Base-by-base conservation (phyloP, 2,329 filamentous ascomycete species). In the Orbilia brochopaga region DNA sequence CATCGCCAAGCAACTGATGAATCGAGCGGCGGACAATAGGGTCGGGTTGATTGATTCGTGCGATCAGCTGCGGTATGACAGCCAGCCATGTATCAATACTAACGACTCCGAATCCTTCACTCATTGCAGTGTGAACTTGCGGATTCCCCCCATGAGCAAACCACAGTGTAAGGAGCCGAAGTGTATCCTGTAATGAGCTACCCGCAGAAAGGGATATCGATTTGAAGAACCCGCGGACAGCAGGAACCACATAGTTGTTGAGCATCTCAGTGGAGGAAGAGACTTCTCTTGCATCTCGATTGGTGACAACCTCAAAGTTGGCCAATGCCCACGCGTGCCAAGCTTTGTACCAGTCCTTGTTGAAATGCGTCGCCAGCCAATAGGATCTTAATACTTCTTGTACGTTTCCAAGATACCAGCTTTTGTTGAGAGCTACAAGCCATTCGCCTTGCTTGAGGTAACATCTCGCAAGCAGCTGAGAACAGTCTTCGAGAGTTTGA, bases 261-360 rank as follows among this genome's bases (percentile, higher is more conserved):
- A 97, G 83, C 76, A 90, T 85, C 55, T 85, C 84, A 42, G 87
- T 85, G 65, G 89, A 89, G 42, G 87, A 81, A 2, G 62, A 62
- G 42, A 67, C 42, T 17, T 64, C 83, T 81, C 27, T 83, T 81
- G 15, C 80, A 67, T 53, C 86, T 65, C 94, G 82, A 0, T 89
- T 87, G 76, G 94, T 96, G 40, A 97, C 92, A 65, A 99, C 94
- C 80, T 99, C 93, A 77, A 99, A 99, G 80, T 99, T 99, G 60
- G 94, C 93, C 74, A 99, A 81, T 10, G 94, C 95, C 93, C 94
- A 99, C 0, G 94, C 90, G 80, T 99, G 94, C 94, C 94, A 99
- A 6, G 95, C 94, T 81, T 99, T 99, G 82, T 99, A 99, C 87
- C 93, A 99, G 73, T 89, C 88, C 35, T 91, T 89, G 78, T 99